These are phyloP conservation scores for Raphidocelis subcapitata DNA, from an alignment of 139 green algal genomes.

Conservation along the genomic window DNA sequence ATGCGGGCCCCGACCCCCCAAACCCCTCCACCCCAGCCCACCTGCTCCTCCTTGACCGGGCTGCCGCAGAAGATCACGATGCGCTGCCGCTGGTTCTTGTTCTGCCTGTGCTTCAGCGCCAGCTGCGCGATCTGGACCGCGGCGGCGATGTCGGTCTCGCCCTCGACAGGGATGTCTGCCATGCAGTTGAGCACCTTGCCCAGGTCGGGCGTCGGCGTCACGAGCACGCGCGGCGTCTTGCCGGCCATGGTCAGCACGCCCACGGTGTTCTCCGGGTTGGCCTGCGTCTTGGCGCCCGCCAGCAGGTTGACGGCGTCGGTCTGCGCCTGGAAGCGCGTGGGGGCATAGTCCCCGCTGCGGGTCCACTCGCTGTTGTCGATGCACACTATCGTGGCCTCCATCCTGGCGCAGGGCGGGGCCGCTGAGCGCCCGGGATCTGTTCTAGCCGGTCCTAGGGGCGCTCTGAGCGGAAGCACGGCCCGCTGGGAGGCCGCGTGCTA, in stretches of 20 bases:
- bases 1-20: too few relatives aligned
- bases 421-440: too few relatives aligned
- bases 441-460: too few relatives aligned
- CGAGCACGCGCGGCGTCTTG: conserved; percentile 87
- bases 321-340: conserved; percentile 92
- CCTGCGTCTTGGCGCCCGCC: conserved; percentile 94
- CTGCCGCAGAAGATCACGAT: conserved; percentile 97
- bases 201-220: conserved; percentile 96
- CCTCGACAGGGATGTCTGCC: conserved; percentile 83
- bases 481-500: too few relatives aligned
- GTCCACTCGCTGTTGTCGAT: conserved; percentile 98
- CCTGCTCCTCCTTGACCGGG: conserved; percentile 85
- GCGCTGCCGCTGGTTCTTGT: conserved; percentile 99
- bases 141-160: conserved; percentile 76
- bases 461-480: too few relatives aligned
- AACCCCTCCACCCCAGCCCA: conserved; percentile 8
- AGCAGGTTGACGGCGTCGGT: conserved; percentile 97
- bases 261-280: conserved; percentile 97
- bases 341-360: conserved; percentile 93
- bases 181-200: conserved; percentile 95
- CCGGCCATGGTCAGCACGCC: conserved; percentile 97
- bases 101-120: conserved; percentile 97
- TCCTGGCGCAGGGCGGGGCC: too few relatives aligned
- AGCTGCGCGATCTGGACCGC: conserved; percentile 96
- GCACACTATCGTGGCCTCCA: conserved; percentile 91